These are phyloP conservation scores for Pulveroboletus sp. DNA, from an alignment of 768 basidiomycete species.

Conservation along the genomic window DNA sequence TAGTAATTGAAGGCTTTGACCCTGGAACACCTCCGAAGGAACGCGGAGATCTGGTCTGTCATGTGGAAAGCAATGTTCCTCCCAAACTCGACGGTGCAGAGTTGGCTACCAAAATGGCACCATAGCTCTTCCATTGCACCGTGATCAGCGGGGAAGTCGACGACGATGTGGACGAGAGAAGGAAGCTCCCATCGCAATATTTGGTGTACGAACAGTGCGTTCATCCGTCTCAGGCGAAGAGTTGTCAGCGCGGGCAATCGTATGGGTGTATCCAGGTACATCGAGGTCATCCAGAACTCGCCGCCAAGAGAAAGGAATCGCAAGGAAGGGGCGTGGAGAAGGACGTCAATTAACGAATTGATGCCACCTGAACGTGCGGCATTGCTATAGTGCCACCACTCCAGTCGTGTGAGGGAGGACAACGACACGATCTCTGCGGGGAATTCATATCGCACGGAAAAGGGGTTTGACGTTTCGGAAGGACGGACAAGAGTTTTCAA, in stretches of 20 bases:
- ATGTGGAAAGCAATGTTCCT: constrained; percentile 51
- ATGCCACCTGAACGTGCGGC: constrained; percentile 63
- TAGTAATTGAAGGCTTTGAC: constrained; percentile 55
- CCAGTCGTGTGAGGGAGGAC: constrained; percentile 53
- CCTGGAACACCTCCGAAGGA: constrained; percentile 43
- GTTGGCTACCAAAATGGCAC: constrained; percentile 46
- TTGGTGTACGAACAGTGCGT: constrained; percentile 47
- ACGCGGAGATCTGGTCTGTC: constrained; percentile 42
- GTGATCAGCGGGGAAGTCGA: constrained; percentile 43
- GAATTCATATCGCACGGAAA: constrained; percentile 46
- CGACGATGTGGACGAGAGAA: constrained; percentile 45
- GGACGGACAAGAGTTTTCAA: constrained; percentile 57
- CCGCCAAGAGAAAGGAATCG: constrained; percentile 58
- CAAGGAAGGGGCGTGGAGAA: constrained; percentile 50
- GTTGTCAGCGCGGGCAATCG: constrained; percentile 47
- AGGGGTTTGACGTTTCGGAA: constrained; percentile 21
- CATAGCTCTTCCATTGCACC: constrained; percentile 44
- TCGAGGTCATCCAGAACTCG: constrained; percentile 29
- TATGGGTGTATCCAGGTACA: constrained; percentile 24
- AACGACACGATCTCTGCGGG: constrained; percentile 45
- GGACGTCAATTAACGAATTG: constrained; percentile 53
- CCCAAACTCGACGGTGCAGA: constrained; percentile 56
- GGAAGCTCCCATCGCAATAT: constrained; percentile 52
- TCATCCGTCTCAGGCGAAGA: constrained; percentile 48
- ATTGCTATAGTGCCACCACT: constrained; percentile 61